Base-by-base conservation (phyloP, 108 stramenopile genomes). In the Skeletonema potamos region DNA sequence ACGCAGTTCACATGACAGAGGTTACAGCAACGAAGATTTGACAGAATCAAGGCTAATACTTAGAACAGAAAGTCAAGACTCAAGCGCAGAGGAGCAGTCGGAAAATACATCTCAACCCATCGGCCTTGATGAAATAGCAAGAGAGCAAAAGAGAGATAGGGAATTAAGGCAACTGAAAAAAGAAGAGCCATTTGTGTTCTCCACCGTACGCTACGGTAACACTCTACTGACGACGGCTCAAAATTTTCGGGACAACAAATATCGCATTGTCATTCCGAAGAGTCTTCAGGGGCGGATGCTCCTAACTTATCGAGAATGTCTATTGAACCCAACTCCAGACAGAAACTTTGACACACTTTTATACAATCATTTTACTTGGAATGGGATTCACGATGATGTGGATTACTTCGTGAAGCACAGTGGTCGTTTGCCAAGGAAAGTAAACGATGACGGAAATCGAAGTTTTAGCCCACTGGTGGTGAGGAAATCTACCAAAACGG, bases 361-460 rank as follows among this genome's bases (percentile, higher is more conserved):
- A 17, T 74, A 74, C 58, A 74, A 74, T 29, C 73, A 74, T 61
- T 74, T 74, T 34, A 74, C 73, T 51, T 74, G 73, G 73, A 74
- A 74, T 74, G 73, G 73, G 18, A 74, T 74, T 43, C 73, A 74
- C 33, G 73, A 74, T 60, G 73, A 74, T 28, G 73, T 74, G 3
- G 73, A 66, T 27, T 74, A 62, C 18, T 74, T 74, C 61, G 73
- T 74, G 44, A 74, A 74, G 44, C 66, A 30, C 33, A 8, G 48
- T 13, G 73, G 73, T 17, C 54, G 51, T 24, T 13, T 74, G 28
- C 73, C 58, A 13, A 74, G 67, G 46, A 66, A 74, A 37, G 59
- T 58, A 11, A 65, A 60, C 20, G 66, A 66, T 32, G 34, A 65
- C 26, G 29, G 39, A 32, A 54, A 41, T 65, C 39, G 57, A 7